phyloP scores from a whole-genome alignment of 345 rosid genomes.

The Alliaria petiolata region DNA sequence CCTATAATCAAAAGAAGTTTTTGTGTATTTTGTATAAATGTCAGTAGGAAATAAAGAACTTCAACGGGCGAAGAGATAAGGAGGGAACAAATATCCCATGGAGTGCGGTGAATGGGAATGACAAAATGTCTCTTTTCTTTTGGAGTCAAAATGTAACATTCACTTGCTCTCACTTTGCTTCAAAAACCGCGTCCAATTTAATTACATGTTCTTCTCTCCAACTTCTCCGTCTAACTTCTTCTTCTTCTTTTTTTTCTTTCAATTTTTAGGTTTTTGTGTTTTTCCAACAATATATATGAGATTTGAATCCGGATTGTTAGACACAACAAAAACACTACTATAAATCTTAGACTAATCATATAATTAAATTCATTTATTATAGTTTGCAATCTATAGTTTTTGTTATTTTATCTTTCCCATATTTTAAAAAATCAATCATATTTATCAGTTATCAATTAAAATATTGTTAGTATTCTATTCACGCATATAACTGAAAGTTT shows the following conservation, averaged over 20 bases:
- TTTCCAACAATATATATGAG: not conserved
- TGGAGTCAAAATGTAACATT: slow-evolving; percentile 22
- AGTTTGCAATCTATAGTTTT: not conserved
- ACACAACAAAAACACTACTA: not conserved
- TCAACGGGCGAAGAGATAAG: slow-evolving; percentile 18
- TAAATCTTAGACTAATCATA: not conserved
- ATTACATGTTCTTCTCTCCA: not conserved
- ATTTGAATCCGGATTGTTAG: not conserved
- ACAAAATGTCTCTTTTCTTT: not conserved
- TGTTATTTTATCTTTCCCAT: too few species aligned
- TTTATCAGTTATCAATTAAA: too few species aligned
- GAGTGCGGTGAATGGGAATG: slow-evolving; percentile 26
- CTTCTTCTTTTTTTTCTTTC: too few species aligned
- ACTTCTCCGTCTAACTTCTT: not conserved
- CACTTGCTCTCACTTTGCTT: slow-evolving; percentile 18
- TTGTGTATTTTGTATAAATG: slow-evolving; percentile 8
- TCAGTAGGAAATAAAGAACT: slow-evolving; percentile 4
- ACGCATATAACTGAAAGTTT: too few species aligned
- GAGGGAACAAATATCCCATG: slow-evolving; percentile 36
- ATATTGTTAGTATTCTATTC: too few species aligned
- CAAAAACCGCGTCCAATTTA: slow-evolving; percentile 21
- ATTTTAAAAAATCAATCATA: too few species aligned
- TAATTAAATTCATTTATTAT: not conserved
- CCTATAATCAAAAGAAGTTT: not conserved
- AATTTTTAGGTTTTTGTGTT: too few species aligned